These are phyloP conservation scores for Pythium dissotocum DNA, from an alignment of 352 stramenopile genomes.

Conservation along the genomic window DNA sequence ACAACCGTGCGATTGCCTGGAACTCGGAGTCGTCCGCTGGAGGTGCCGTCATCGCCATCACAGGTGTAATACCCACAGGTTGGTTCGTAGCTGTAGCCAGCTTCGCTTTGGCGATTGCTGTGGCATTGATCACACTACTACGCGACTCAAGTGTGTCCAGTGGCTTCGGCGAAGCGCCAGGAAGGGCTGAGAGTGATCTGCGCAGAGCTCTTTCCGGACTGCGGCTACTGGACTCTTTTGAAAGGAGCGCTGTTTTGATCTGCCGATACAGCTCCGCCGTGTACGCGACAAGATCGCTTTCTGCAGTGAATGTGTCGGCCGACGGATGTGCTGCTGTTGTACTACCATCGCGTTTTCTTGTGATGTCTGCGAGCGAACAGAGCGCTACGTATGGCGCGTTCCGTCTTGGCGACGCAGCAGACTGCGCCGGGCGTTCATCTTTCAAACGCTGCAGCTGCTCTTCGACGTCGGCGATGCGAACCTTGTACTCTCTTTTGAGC, in stretches of 20 bases:
- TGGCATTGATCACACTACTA: neutral
- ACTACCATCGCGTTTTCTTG: neutral
- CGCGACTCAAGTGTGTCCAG: neutral
- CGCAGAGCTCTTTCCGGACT: neutral
- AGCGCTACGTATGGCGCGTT: constrained; percentile 44
- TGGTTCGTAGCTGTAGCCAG: neutral
- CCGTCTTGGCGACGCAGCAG: neutral
- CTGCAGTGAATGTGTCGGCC: constrained; percentile 31
- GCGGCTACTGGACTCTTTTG: neutral
- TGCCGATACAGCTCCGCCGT: constrained; percentile 38
- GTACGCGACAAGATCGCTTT: constrained; percentile 35
- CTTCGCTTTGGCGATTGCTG: neutral
- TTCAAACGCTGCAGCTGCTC: constrained; percentile 13
- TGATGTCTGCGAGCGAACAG: constrained; percentile 45
- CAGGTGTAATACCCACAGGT: neutral
- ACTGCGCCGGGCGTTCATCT: neutral
- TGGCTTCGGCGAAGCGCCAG: neutral
- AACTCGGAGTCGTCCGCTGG: constrained; percentile 40
- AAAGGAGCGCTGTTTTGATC: constrained; percentile 28
- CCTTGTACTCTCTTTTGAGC: constrained; percentile 46
- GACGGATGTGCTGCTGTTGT: constrained; percentile 23
- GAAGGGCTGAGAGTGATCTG: neutral
- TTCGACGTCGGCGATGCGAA: constrained; percentile 38
- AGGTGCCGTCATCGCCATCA: neutral
- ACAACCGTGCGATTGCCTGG: constrained; percentile 33